Percentiles rank a stretch among this genome's conserved stretches.
Conservation (phyloP, 1,284 basidiomycete genomes). For the Puccinia triticina region DNA sequence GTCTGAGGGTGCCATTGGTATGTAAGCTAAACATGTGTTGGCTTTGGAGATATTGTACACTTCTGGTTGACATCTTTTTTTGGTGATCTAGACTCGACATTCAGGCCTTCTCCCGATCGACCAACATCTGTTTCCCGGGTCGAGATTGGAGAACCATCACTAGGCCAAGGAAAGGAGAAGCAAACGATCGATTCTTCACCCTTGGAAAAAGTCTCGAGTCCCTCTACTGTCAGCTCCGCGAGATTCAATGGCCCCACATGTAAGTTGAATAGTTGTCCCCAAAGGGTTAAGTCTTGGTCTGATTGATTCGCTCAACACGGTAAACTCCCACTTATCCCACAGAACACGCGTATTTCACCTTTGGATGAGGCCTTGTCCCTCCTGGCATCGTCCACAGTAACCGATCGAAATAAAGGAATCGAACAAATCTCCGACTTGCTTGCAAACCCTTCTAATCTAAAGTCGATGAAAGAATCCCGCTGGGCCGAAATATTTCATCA, state of each 20-base stretch:
- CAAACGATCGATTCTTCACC: too few species aligned
- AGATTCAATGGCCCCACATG: conserved; percentile 8
- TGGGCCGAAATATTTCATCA: conserved; percentile 43
- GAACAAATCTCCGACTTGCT: conserved; percentile 37
- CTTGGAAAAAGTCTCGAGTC: too few species aligned
- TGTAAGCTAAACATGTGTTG: too few species aligned
- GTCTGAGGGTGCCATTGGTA: too few species aligned
- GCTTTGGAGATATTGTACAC: too few species aligned
- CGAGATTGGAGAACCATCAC: too few species aligned
- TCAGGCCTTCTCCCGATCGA: too few species aligned
- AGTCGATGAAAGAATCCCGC: conserved; percentile 27
- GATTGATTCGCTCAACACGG: not conserved
- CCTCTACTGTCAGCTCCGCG: too few species aligned
- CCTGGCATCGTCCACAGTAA: conserved; percentile 35
- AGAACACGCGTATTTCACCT: conserved; percentile 16
- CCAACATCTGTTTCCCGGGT: too few species aligned
- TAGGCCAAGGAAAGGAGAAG: too few species aligned
- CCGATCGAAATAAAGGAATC: conserved; percentile 44
- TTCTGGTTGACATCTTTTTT: too few species aligned
- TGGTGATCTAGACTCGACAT: too few species aligned
- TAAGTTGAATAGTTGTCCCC: not conserved
- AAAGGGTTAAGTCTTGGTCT: not conserved
- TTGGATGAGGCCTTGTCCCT: conserved; percentile 39
- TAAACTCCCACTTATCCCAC: not conserved
- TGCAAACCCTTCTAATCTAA: conserved; percentile 38